A percentile compares a stretch with the other conserved stretches of the same genome.
These are phyloP conservation scores for Centaurea solstitialis DNA, from an alignment of 129 eudicot genomes.

Conservation along the genomic window DNA sequence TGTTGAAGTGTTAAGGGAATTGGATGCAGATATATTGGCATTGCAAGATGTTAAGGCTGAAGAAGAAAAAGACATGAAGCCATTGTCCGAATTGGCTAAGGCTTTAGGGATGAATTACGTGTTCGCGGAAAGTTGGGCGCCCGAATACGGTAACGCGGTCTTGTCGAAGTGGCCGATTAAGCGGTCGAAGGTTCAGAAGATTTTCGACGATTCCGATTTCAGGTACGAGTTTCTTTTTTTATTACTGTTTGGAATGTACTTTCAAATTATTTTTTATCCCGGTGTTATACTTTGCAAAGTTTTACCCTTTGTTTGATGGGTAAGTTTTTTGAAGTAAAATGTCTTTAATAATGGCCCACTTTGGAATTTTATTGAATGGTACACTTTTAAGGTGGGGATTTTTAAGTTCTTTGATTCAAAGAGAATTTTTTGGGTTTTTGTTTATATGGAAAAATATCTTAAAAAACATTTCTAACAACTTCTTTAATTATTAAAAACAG, in stretches of 20 bases:
- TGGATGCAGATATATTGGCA: conserved; percentile 90
- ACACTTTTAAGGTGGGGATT: not conserved
- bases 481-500: no score
- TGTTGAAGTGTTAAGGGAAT: conserved; percentile 75
- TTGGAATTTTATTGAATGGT: not conserved
- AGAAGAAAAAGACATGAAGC: conserved; percentile 88
- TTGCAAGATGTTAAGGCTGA: conserved; percentile 97
- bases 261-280: not conserved
- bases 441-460: no score
- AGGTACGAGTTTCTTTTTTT: conserved; percentile 43
- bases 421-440: no score
- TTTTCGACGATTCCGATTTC: conserved; percentile 95
- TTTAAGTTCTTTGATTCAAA: no score
- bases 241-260: not conserved
- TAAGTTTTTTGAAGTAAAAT: not conserved
- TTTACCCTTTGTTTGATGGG: not conserved
- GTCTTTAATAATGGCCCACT: not conserved
- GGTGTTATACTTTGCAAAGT: not conserved
- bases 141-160: conserved; percentile 92
- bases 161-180: conserved; percentile 93
- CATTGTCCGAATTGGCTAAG: conserved; percentile 79
- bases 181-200: conserved; percentile 70
- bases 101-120: conserved; percentile 96
- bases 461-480: no score
- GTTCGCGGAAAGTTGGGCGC: conserved; percentile 99